Conservation (phyloP, 2,329 filamentous ascomycete genomes). For the Verticillium zaregamsianum region DNA sequence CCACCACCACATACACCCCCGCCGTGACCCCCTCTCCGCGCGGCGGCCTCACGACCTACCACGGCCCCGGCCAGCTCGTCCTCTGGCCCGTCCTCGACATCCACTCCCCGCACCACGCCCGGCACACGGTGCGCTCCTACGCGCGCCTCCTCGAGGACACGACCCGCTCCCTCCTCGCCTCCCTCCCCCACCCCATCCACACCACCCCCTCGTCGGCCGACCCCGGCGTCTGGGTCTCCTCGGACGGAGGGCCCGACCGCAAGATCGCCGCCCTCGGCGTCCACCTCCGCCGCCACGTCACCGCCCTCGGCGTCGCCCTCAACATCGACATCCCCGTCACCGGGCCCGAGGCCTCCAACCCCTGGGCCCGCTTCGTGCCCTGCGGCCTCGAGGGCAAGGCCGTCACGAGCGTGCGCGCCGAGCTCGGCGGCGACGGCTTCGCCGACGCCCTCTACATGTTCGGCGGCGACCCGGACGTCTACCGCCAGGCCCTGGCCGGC, state of each 20-base stretch:
- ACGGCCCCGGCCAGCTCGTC: constrained; percentile 88
- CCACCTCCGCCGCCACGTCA: constrained; percentile 81
- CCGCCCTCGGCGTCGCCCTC: constrained; percentile 78
- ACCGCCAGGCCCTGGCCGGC: constrained; percentile 5
- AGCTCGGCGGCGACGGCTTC: constrained; percentile 29
- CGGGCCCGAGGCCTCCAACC: constrained; percentile 36
- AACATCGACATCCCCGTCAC: constrained; percentile 62
- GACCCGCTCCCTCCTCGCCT: constrained; percentile 61
- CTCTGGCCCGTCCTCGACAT: constrained; percentile 92
- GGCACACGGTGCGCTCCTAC: constrained; percentile 69
- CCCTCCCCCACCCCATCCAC: constrained; percentile 45
- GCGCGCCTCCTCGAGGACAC: constrained; percentile 73
- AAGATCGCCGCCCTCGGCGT: constrained; percentile 93
- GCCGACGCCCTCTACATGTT: background rate
- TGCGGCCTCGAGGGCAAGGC: constrained; percentile 80
- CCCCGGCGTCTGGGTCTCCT: constrained; percentile 75
- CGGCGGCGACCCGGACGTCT: background rate
- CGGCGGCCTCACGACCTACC: constrained; percentile 90
- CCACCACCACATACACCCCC: constrained; percentile 36
- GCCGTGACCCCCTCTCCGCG: constrained; percentile 69
- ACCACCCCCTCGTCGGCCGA: constrained; percentile 63
- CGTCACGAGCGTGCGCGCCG: constrained; percentile 67
- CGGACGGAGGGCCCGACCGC: constrained; percentile 29
- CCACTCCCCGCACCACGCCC: constrained; percentile 48
- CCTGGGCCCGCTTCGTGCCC: constrained; percentile 72